Evolutionary conservation across 164 flowering plant species (phyloP), one percentile per base, ranked within the genome.

Genomic region (Chloranthus sessilifolius): DNA sequence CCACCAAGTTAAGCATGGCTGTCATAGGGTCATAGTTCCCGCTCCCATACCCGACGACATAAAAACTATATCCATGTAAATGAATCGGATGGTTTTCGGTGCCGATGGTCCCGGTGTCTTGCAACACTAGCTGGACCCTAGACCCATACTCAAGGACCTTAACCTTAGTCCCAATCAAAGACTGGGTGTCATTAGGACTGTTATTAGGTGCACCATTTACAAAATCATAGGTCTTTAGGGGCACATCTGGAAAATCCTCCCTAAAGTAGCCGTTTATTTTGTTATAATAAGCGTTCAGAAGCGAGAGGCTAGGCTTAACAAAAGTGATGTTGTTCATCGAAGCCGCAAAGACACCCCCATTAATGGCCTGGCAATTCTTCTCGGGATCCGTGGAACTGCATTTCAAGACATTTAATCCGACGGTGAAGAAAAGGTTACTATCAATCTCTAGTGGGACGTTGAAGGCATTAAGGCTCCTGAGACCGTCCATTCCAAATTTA

Each of bases 51-150:
- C 81, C 90, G 1, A 85, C 72, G 2, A 85, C 90, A 40, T 76
- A 77, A 70, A 82, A 85, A 58, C 72, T 85, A 40, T 67, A 77
- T 8, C 95, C 95, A 57, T 85, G 90, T 1, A 85, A 69, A 53
- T 85, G 95, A 46, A 85, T 67, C 0, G 95, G 95, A 62, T 85
- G 95, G 47, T 80, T 78, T 54, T 85, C 95, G 0, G 74, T 62
- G 9, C 65, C 56, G 30, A 85, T 70, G 0, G 69, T 76, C n/a
- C 80, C 79, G 0, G 88, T 82, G 49, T 78, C 76, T 59, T 85
- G 95, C 34, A 85, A 42, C 22, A 85, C 67, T 3, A 82, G 45
- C 50, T 85, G 77, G 27, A 82, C 87, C 38, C 70, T 70, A 20
- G 74, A 60, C 22, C 80, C 78, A 52, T 60, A 85, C 35, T 75